Evolutionary conservation across 768 basidiomycete genomes (phyloP), one percentile per base, ranked within the genome.

Genomic region (Boletellus ananiceps): DNA sequence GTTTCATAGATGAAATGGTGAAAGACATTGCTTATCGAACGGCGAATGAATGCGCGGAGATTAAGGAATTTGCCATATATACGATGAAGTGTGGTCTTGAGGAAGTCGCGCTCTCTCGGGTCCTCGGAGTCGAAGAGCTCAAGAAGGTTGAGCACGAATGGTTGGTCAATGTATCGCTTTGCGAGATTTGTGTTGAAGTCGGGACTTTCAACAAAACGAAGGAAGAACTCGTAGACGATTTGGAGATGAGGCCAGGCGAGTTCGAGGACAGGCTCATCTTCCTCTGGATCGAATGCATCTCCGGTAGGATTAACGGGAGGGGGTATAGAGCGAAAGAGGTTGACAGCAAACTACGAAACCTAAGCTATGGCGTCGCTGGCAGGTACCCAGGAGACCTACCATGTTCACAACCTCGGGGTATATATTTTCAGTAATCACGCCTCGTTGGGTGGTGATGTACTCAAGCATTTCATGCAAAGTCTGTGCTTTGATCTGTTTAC

Each of bases 51-150:
- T 36, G 96, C 95, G 52, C 96, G 93, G 38, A 98, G 82, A 67
- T 94, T 96, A 62, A 98, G 84, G 77, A 99, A 98, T 76, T 98
- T 98, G 67, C 96, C 96, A 64, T 99, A 99, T 69, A 99, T 98
- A 51, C 96, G 86, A 68, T 99, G 96, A 21, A 99, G 77, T 6
- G 96, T 99, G 6, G 96, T 99, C 75, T 99, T 99, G 62, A 99
- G 82, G 69, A 99, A 99, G 67, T 99, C 96, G 58, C 96, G 92
- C 71, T 99, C 96, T 54, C 96, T 82, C 25, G 96, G 96, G 65
- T 99, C 96, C 71, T 99, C 96, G 36, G 90, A 93, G 70, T 99
- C 96, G 66, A 99, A 99, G 37, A 99, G 82, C 59, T 99, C 96
- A 45, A 99, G 85, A 47, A 99, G 83, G 68, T 92, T 93, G 52